phyloP scores from a whole-genome alignment of 2,329 filamentous ascomycete species.

The Aschersonia sp. region DNA sequence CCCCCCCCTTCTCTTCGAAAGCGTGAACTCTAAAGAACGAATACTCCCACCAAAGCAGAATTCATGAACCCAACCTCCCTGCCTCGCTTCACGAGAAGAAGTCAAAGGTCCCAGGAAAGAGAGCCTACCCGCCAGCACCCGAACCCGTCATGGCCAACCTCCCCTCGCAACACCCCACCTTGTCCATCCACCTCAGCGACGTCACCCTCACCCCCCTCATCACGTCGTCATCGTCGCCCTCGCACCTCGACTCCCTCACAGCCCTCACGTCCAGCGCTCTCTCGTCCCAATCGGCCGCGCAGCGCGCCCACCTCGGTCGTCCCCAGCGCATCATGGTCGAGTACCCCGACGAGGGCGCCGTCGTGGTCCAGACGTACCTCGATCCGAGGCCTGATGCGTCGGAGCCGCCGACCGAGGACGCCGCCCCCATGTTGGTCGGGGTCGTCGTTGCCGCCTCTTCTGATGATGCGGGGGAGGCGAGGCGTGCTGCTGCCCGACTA shows the following conservation, averaged over 20 bases:
- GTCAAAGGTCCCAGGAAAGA: not conserved
- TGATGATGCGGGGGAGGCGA: conserved; percentile 33
- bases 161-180: conserved; percentile 33
- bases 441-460: conserved; percentile 36
- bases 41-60: no score
- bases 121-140: not conserved
- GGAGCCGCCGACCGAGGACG: conserved; percentile 12
- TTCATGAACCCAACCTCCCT: no score
- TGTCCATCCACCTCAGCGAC: conserved; percentile 44
- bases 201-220: conserved; percentile 41
- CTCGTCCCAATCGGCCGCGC: conserved; percentile 35
- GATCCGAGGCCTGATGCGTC: conserved; percentile 13
- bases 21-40: no score
- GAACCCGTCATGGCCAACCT: conserved; percentile 19
- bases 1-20: no score
- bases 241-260: conserved; percentile 34
- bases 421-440: conserved; percentile 37
- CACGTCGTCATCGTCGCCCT: conserved; percentile 30
- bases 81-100: not conserved
- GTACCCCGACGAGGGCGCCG: conserved; percentile 27
- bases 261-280: conserved; percentile 37
- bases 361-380: conserved; percentile 31
- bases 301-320: conserved; percentile 35
- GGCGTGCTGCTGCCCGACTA: conserved; percentile 34
- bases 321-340: conserved; percentile 46